These are phyloP conservation scores for Onygenales sp. DNA, from an alignment of 2,329 filamentous ascomycete genomes.

Conservation along the genomic window DNA sequence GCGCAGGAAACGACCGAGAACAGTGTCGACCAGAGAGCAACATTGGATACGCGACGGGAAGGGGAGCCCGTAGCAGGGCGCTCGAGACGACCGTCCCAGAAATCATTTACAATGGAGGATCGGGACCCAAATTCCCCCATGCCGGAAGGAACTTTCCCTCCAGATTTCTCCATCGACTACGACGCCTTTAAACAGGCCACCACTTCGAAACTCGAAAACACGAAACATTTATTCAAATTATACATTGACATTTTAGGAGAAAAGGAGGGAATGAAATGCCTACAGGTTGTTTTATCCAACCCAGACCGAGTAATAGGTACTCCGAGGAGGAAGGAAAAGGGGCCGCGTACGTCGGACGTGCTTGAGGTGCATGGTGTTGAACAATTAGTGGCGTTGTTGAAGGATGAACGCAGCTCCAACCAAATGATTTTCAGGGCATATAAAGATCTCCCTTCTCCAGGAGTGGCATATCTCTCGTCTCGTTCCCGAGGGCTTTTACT, in stretches of 20 bases:
- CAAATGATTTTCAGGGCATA: constrained; percentile 46
- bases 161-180: constrained; percentile 1
- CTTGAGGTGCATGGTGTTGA: constrained; percentile 28
- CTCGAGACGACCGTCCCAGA: not conserved
- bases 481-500: constrained; percentile 54
- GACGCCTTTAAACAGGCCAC: not conserved
- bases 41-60: not conserved
- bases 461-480: constrained; percentile 42
- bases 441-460: constrained; percentile 42
- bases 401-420: constrained; percentile 35
- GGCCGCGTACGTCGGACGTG: constrained; percentile 9
- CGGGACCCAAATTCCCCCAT: not conserved
- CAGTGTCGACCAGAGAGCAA: not conserved
- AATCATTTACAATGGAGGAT: not conserved
- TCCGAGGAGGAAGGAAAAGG: not conserved
- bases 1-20: not conserved
- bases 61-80: too few species aligned
- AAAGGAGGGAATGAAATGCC: constrained; percentile 8
- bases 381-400: constrained; percentile 32
- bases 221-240: constrained; percentile 8
- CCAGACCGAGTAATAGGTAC: constrained; percentile 10
- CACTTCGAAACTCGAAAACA: constrained; percentile 1
- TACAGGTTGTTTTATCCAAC: constrained; percentile 12
- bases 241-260: constrained; percentile 10
- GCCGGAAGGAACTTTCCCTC: not conserved